Conservation (phyloP, 176 grass and related monocot genomes). For the Avena atlantica region DNA sequence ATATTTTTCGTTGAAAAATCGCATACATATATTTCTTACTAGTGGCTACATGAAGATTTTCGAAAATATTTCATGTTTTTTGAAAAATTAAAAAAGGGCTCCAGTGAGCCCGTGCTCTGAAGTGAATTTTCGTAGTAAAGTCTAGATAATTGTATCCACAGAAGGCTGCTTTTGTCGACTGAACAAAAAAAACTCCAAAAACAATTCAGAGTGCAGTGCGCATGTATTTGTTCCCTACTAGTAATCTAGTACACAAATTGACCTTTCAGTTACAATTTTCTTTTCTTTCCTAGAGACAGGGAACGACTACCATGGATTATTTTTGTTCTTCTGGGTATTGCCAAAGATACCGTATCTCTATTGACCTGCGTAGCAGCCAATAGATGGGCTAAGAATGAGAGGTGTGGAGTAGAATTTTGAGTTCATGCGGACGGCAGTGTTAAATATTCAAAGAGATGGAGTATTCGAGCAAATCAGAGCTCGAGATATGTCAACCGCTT, state of each 20-base stretch:
- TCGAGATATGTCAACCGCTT: conserved; percentile 49
- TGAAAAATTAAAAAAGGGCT: too few species aligned
- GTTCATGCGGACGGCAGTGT: not conserved
- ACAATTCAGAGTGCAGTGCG: not conserved
- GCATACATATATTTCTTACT: too few species aligned
- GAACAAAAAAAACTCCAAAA: not conserved
- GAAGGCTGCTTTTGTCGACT: too few species aligned
- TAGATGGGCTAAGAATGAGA: not conserved
- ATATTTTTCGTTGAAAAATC: too few species aligned
- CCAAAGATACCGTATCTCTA: conserved; percentile 23
- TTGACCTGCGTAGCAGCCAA: conserved; percentile 6
- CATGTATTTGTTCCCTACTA: not conserved
- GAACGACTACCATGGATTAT: not conserved
- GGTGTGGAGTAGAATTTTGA: not conserved
- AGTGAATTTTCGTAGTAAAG: not conserved
- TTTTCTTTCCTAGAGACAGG: not conserved
- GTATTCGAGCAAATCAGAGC: conserved; percentile 36
- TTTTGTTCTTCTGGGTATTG: not conserved
- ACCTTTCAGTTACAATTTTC: not conserved
- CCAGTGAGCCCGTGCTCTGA: too few species aligned
- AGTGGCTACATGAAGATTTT: too few species aligned
- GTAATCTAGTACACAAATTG: conserved; percentile 15
- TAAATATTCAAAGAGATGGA: not conserved
- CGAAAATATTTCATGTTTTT: too few species aligned
- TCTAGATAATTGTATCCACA: not conserved